Evolutionary conservation across 1,139 yeast genomes (phyloP), one percentile per base, ranked within the genome.

Genomic region (Debaryomycetaceae sp.): DNA sequence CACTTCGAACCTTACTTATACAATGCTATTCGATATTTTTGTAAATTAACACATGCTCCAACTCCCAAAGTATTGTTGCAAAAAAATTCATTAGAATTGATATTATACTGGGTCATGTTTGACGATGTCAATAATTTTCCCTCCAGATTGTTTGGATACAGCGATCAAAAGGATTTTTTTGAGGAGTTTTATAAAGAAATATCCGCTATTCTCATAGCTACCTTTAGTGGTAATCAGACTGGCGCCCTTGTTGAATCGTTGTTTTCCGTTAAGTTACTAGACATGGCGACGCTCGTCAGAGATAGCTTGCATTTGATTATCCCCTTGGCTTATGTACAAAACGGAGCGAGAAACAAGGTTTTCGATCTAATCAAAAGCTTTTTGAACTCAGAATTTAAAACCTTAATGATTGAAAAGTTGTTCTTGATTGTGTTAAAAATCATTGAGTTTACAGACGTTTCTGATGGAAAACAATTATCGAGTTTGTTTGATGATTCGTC

Each of bases 301-400:
- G 67, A 64, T 9, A 54, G 75, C 22, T 48, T 75, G 22, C 64
- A 77, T 1, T 44, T 56, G 15, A 45, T 53, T 41, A 55, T 78
- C 1, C 71, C 83, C 0, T 52, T 79, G 8, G 63, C 83, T 0
- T 79, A 67, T 47, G 54, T 76, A 0, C 56, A 56, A 11, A 61
- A 63, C 18, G 83, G 83, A 0, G 45, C 60, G 1, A 58, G 74
- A 31, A 66, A 66, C 38, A 58, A 59, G 1, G 54, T 77, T 0
- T 69, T 67, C 34, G 60, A 55, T 2, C 43, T 14, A 18, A 47
- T 50, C 39, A 43, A 34, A 30, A 36, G 24, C 1, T 44, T 42
- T 30, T 53, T 52, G 43, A 55, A 33, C 31, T 48, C 38, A 18
- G 44, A 38, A 4, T 48, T 48, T 13, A 50, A 51, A 9, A 37